Evolutionary conservation across 352 stramenopile genomes (phyloP).

Genomic region (Phytopythium boreale): DNA sequence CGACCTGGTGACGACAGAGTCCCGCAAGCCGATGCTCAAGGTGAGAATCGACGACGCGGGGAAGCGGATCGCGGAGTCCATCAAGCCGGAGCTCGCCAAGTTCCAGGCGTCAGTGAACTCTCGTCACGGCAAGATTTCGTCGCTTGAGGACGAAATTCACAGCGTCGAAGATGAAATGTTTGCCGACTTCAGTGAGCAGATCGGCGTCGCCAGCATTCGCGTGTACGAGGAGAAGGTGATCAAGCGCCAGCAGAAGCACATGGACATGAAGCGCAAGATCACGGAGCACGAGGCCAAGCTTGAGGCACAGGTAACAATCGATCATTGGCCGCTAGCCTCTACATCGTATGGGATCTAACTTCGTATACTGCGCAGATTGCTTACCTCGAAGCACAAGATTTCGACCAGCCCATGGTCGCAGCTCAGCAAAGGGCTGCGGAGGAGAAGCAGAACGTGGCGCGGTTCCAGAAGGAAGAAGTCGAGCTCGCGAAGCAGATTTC

Average conservation of each 20-base stretch:
- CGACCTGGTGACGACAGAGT: slow-evolving; percentile 67
- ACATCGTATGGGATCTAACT: background rate
- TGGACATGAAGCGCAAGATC: slow-evolving; percentile 70
- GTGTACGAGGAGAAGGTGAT: slow-evolving; percentile 94
- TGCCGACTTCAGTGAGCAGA: slow-evolving; percentile 67
- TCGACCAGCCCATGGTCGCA: slow-evolving; percentile 38
- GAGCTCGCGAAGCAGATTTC: slow-evolving; percentile 40
- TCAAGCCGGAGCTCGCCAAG: slow-evolving; percentile 63
- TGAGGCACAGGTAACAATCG: slow-evolving; percentile 53
- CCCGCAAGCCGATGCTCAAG: slow-evolving; percentile 67
- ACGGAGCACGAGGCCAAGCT: slow-evolving; percentile 82
- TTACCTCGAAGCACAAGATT: slow-evolving; percentile 68
- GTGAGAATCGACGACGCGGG: slow-evolving; percentile 50
- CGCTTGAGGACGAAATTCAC: slow-evolving; percentile 64
- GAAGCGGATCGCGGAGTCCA: slow-evolving; percentile 42
- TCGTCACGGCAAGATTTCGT: slow-evolving; percentile 35
- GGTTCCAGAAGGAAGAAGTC: slow-evolving; percentile 50
- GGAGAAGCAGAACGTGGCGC: slow-evolving; percentile 52
- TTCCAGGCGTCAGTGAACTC: slow-evolving; percentile 50
- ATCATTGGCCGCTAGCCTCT: background rate
- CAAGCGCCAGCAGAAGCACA: slow-evolving; percentile 73
- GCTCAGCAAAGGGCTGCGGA: slow-evolving; percentile 40
- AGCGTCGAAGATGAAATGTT: slow-evolving; percentile 86
- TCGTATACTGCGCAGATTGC: slow-evolving; percentile 33
- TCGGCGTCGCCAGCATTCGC: slow-evolving; percentile 81